A percentile compares a stretch with the other conserved stretches of the same genome.
Evolutionary conservation across 2,329 filamentous ascomycete species (phyloP).

Genomic region (Claviceps africana): DNA sequence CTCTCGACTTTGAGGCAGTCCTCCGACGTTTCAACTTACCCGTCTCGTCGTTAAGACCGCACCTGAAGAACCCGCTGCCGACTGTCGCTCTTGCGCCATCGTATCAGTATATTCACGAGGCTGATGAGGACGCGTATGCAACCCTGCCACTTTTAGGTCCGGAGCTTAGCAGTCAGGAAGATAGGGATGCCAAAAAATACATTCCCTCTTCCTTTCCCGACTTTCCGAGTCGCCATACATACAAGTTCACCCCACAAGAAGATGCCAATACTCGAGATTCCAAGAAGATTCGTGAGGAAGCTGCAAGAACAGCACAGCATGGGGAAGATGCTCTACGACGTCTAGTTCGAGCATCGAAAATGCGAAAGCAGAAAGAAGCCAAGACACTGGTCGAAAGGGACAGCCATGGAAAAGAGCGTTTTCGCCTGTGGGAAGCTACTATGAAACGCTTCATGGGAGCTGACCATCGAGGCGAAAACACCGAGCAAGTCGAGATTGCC

Average conservation of each 20-base stretch:
- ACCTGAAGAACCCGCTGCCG: conserved; percentile 39
- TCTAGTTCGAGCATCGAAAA: conserved; percentile 47
- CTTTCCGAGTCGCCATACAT: conserved; percentile 52
- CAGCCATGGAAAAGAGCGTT: conserved; percentile 37
- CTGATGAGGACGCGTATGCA: conserved; percentile 26
- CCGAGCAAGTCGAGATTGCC: conserved; percentile 36
- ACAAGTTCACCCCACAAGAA: conserved; percentile 42
- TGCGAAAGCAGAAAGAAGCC: conserved; percentile 50
- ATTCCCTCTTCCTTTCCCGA: conserved; percentile 46
- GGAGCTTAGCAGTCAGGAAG: conserved; percentile 43
- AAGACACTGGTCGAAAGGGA: conserved; percentile 41
- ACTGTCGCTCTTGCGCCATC: conserved; percentile 23
- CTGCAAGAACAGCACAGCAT: conserved; percentile 44
- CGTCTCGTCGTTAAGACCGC: conserved; percentile 37
- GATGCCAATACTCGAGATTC: conserved; percentile 34
- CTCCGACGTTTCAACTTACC: conserved; percentile 38
- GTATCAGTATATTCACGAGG: conserved; percentile 23
- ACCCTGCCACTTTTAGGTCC: conserved; percentile 33
- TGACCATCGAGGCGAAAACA: conserved; percentile 17
- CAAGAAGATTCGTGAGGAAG: conserved; percentile 45
- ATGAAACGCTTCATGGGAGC: conserved; percentile 41
- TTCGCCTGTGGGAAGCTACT: conserved; percentile 45
- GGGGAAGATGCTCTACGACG: conserved; percentile 47
- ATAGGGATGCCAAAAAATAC: conserved; percentile 41
- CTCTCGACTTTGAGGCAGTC: conserved; percentile 42